phyloP scores from a whole-genome alignment of 169 alveolate genomes.

The Eimeria acervulina region DNA sequence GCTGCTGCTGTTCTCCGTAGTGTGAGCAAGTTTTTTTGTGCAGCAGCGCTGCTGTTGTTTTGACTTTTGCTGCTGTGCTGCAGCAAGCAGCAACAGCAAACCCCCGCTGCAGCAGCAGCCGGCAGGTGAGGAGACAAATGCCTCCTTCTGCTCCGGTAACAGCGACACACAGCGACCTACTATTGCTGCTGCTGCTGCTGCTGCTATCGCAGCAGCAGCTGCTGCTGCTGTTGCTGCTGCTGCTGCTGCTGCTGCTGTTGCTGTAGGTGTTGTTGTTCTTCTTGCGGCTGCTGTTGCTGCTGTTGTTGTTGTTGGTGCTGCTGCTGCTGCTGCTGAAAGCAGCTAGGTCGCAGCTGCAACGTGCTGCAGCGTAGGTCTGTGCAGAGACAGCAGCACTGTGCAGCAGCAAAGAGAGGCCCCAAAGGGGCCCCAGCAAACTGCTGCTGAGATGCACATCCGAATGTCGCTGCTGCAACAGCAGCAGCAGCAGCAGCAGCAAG shows the following conservation, averaged over 20 bases:
- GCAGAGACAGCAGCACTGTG: background rate
- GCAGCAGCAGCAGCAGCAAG: constrained; percentile 1
- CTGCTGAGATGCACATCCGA: background rate
- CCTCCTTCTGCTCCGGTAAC: constrained; percentile 40
- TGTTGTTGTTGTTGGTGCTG: constrained; percentile 29
- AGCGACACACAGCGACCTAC: constrained; percentile 34
- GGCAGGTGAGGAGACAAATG: constrained; percentile 12
- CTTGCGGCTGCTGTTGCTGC: background rate
- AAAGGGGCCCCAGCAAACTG: background rate
- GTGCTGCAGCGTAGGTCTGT: constrained; percentile 51
- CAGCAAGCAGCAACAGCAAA: constrained; percentile 24
- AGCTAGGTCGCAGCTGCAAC: background rate
- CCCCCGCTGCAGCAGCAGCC: constrained; percentile 15
- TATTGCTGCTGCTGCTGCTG: constrained; percentile 16
- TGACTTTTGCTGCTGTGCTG: constrained; percentile 3
- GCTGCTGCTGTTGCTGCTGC: constrained; percentile 24
- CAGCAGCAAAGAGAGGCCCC: constrained; percentile 41
- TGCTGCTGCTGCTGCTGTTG: background rate
- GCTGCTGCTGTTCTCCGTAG: constrained; percentile 15
- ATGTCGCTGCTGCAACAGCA: constrained; percentile 9
- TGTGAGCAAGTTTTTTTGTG: background rate
- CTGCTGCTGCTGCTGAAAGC: constrained; percentile 1
- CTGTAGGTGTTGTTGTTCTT: background rate
- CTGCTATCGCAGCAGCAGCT: background rate
- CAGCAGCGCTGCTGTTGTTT: background rate